phyloP scores from a whole-genome alignment of 139 green algal genomes.

The Microglena sp. region DNA sequence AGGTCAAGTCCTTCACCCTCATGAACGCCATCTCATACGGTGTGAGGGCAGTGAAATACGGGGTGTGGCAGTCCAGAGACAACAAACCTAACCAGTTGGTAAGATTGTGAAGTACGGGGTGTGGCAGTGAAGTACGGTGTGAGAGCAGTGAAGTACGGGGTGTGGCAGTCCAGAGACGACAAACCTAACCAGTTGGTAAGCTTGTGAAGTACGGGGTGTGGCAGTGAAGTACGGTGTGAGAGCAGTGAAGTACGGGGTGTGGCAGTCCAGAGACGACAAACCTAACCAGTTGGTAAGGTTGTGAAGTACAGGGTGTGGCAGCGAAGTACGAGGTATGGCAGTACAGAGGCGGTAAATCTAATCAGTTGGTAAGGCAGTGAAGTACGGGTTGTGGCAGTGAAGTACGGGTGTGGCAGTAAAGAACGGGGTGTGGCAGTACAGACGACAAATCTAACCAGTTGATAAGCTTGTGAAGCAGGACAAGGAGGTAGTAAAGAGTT shows the following conservation, averaged over 20 bases:
- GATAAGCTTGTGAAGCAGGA: too few species aligned
- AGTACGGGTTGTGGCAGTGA: too few species aligned
- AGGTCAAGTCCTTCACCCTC: conserved; percentile 56
- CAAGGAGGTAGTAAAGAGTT: too few species aligned
- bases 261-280: background rate
- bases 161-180: background rate
- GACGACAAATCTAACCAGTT: too few species aligned
- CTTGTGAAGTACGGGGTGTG: background rate
- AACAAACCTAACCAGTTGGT: too few species aligned
- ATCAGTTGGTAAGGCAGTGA: background rate
- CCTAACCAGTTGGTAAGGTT: background rate
- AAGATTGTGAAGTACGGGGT: too few species aligned
- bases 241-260: background rate
- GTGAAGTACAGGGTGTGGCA: too few species aligned
- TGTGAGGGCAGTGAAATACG: conserved; percentile 2
- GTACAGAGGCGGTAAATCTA: background rate
- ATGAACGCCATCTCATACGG: conserved; percentile 15
- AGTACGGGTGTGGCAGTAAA: too few species aligned
- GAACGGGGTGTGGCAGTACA: too few species aligned
- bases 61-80: too few species aligned
- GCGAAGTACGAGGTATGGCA: background rate
- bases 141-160: background rate
- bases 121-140: background rate
- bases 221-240: background rate
- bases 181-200: background rate